These are phyloP conservation scores for Apodospora peruviana DNA, from an alignment of 495 filamentous ascomycete species.

Conservation along the genomic window DNA sequence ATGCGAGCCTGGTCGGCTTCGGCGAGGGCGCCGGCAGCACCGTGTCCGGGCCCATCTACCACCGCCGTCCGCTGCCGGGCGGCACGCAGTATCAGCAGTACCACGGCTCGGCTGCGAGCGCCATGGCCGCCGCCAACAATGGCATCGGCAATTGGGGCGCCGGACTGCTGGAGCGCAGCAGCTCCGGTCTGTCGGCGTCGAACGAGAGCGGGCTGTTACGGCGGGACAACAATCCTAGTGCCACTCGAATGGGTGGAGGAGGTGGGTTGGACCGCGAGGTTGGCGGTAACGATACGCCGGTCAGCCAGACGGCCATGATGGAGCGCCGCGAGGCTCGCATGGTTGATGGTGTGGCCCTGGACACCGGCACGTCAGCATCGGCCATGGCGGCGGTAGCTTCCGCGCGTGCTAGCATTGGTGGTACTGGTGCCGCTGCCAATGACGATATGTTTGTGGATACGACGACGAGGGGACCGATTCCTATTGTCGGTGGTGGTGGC, in stretches of 20 bases:
- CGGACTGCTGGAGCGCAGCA: constrained; percentile 40
- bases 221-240: too few species aligned
- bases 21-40: constrained; percentile 83
- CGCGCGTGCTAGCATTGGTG: constrained; percentile 31
- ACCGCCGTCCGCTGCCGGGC: constrained; percentile 32
- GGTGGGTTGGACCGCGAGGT: constrained; percentile 7
- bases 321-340: constrained; percentile 40
- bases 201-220: neutral
- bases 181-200: constrained; percentile 37
- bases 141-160: constrained; percentile 15
- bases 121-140: constrained; percentile 9
- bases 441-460: neutral
- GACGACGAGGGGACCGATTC: neutral
- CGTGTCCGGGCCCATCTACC: constrained; percentile 65
- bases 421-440: constrained; percentile 35
- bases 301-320: constrained; percentile 32
- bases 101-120: constrained; percentile 15
- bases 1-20: constrained; percentile 72
- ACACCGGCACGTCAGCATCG: constrained; percentile 8
- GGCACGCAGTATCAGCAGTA: neutral
- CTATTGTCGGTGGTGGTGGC: too few species aligned
- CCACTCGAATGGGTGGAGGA: constrained; percentile 1
- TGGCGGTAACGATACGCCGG: constrained; percentile 30
- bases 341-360: constrained; percentile 41
- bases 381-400: constrained; percentile 10